Evolutionary conservation across 352 stramenopile genomes (phyloP).

Genomic region (Pythium monospermum): DNA sequence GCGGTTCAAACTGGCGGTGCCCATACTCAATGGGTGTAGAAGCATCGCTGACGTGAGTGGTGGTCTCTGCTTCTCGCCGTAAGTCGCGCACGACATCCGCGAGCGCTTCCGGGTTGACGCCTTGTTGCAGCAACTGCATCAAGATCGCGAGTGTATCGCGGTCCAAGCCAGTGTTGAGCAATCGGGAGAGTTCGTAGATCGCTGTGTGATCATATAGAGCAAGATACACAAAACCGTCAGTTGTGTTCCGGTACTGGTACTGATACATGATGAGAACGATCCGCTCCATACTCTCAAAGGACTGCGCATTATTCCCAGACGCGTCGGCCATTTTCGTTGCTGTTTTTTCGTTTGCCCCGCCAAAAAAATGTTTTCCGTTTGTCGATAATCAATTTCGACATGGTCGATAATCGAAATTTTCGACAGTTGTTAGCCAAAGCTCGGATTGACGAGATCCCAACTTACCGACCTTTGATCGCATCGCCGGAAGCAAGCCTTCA

Average conservation of each 20-base stretch:
- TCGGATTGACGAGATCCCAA: too few species aligned
- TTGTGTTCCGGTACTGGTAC: neutral
- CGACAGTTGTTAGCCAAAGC: too few species aligned
- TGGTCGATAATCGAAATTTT: too few species aligned
- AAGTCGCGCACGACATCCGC: constrained; percentile 88
- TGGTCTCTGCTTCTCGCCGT: constrained; percentile 50
- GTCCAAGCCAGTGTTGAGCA: constrained; percentile 89
- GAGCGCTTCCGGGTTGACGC: constrained; percentile 87
- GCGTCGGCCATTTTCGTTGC: constrained; percentile 14
- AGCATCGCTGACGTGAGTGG: constrained; percentile 2
- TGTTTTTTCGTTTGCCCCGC: neutral
- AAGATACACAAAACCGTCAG: neutral
- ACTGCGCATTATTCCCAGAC: constrained; percentile 15
- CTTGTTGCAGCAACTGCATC: constrained; percentile 84
- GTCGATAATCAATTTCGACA: constrained; percentile 3
- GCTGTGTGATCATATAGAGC: constrained; percentile 26
- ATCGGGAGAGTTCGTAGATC: constrained; percentile 86
- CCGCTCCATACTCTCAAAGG: constrained; percentile 14
- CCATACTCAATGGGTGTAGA: constrained; percentile 7
- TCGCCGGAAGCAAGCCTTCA: too few species aligned
- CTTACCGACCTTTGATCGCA: too few species aligned
- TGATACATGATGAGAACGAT: neutral
- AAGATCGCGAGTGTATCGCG: constrained; percentile 85
- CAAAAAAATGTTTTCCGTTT: neutral
- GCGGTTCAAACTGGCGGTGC: constrained; percentile 18